Base-by-base conservation (phyloP, 2,329 filamentous ascomycete genomes). In the Macrophomina phaseolina region DNA sequence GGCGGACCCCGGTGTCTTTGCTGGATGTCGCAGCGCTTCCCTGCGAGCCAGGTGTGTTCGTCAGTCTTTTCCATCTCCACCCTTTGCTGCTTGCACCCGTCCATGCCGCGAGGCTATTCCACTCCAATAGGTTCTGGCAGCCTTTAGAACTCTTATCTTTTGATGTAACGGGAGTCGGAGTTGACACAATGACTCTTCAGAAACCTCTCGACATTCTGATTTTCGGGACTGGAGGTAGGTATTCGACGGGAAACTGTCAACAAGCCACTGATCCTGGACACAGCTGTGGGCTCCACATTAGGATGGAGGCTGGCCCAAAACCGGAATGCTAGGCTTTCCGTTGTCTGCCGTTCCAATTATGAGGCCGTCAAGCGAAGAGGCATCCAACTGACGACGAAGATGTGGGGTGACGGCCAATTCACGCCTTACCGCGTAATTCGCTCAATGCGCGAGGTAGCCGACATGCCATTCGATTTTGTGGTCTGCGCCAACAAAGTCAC, bases 301-400 rank as follows among this genome's bases (percentile, higher is more conserved):
- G 71, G 70, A 4, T 72, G 71, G 71, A 68, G 71, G 42, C 53
- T 73, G 48, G 71, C 71, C n/a, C 71, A 73, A 38, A 66, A 69
- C 23, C 65, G 67, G 18, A 42, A 64, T 38, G 55, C 68, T 18
- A 53, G 67, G 40, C 69, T 73, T 45, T 71, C 71, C 4, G 70
- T 71, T 4, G 71, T 73, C 18, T 72, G 71, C 55, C 67, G 71
- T 32, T 70, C 70, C 8, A 73, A 73, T 36, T 73, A 68, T 49
- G 67, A 71, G 23, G 55, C 53, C 5, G 68, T 72, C 40, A 58
- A 53, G 38, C 53, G 18, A 16, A 36, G 58, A 32, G 72, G 71
- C 16, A 71, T 70, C 56, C 51, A 48, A 5, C 46, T 72, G 34
- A 53, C 67, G 38, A 72, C 72, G n/a, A 64, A 67, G 6, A 66